phyloP scores from a whole-genome alignment of 2,329 filamentous ascomycete genomes.

The Paecilomyces sp. region DNA sequence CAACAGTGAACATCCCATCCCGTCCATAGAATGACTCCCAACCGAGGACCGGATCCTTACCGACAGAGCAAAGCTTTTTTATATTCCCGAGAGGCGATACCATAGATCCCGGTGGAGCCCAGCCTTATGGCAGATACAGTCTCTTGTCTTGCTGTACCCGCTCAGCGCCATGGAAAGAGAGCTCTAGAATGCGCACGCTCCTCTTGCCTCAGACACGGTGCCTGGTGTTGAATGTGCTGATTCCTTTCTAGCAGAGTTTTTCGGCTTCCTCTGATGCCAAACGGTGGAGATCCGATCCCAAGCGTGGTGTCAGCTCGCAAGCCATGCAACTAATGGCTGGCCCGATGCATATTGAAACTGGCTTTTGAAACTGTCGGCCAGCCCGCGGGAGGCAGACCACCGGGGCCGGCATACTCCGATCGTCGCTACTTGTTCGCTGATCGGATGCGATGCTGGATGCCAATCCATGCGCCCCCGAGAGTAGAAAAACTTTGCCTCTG shows the following conservation, averaged over 20 bases:
- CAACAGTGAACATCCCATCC: not conserved
- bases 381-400: not conserved
- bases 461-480: constrained; percentile 1
- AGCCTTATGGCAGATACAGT: not conserved
- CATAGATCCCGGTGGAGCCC: not conserved
- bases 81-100: not conserved
- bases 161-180: not conserved
- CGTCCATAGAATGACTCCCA: not conserved
- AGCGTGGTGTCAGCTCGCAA: not conserved
- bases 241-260: not conserved
- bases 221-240: not conserved
- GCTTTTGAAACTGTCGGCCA: not conserved
- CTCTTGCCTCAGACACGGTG: not conserved
- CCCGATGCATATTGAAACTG: not conserved
- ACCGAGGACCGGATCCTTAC: not conserved
- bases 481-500: not conserved
- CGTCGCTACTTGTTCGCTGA: not conserved
- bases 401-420: not conserved
- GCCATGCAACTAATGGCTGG: not conserved
- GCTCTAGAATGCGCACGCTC: not conserved
- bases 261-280: not conserved
- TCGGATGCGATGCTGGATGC: not conserved
- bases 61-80: not conserved
- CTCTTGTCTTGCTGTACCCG: not conserved
- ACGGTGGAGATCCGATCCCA: not conserved